Evolutionary conservation across 139 green algal genomes (phyloP).

Genomic region (Closterium sp.): DNA sequence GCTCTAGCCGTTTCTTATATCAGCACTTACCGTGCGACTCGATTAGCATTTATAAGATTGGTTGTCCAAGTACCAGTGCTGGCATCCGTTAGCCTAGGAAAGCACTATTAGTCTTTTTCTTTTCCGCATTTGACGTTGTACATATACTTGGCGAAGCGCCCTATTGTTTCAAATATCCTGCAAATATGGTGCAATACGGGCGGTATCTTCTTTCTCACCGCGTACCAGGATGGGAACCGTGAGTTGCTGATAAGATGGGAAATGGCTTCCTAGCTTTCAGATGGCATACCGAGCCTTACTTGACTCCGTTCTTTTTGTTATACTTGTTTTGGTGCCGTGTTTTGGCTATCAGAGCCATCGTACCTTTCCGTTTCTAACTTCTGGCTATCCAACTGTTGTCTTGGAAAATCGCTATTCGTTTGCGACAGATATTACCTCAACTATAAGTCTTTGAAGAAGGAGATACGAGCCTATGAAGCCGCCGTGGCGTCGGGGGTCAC

Average conservation of each 20-base stretch:
- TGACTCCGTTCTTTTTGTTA: not conserved
- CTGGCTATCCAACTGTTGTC: not conserved
- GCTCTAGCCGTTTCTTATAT: not conserved
- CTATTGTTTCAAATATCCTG: not conserved
- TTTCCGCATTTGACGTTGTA: not conserved
- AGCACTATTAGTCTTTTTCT: not conserved
- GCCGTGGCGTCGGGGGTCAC: not conserved
- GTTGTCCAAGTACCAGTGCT: too few relatives aligned
- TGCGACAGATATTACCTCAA: slow-evolving; percentile 27
- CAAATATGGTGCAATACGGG: slow-evolving; percentile 21
- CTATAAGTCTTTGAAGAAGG: slow-evolving; percentile 38
- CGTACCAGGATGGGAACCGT: slow-evolving; percentile 28
- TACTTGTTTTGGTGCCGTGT: not conserved
- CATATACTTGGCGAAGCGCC: not conserved
- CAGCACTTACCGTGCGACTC: not conserved
- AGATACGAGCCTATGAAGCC: slow-evolving; percentile 31
- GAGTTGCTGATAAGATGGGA: not conserved
- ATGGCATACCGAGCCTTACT: not conserved
- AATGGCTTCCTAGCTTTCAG: not conserved
- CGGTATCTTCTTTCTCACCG: slow-evolving; percentile 9
- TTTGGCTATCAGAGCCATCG: not conserved
- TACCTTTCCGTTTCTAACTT: not conserved
- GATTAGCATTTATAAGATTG: not conserved
- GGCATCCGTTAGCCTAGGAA: too few relatives aligned
- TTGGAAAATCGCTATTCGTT: not conserved